phyloP scores from a whole-genome alignment of 1,284 basidiomycete species.

The Grifola frondosa region DNA sequence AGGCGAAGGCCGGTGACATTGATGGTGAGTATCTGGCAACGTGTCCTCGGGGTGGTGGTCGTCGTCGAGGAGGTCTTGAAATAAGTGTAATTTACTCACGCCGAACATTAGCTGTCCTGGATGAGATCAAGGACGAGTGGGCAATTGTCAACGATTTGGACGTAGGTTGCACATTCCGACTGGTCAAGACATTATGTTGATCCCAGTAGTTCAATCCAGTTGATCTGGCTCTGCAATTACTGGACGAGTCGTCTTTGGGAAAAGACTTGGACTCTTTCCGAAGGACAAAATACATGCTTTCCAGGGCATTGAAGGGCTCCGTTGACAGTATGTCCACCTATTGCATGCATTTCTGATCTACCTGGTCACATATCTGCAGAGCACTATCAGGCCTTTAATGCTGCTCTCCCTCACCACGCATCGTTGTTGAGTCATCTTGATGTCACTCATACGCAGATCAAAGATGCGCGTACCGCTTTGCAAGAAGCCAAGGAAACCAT shows the following conservation, averaged over 20 bases:
- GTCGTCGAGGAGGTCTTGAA: no score
- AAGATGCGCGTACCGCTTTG: slow-evolving; percentile 69
- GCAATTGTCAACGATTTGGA: slow-evolving; percentile 84
- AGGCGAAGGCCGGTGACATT: slow-evolving; percentile 66
- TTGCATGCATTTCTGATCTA: neutral
- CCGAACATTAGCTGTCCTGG: slow-evolving; percentile 65
- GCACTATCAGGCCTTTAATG: slow-evolving; percentile 90
- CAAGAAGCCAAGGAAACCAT: slow-evolving; percentile 78
- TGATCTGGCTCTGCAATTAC: slow-evolving; percentile 82
- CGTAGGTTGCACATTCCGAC: slow-evolving; percentile 44
- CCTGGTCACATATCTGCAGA: slow-evolving; percentile 39
- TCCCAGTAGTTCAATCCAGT: slow-evolving; percentile 82
- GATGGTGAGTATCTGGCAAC: slow-evolving; percentile 56
- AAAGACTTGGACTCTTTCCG: slow-evolving; percentile 77
- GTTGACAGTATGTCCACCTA: slow-evolving; percentile 67
- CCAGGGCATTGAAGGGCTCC: slow-evolving; percentile 77
- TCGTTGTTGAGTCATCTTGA: slow-evolving; percentile 70
- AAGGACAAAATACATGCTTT: slow-evolving; percentile 71
- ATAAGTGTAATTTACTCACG: no score
- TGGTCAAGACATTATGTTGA: slow-evolving; percentile 14
- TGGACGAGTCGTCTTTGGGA: slow-evolving; percentile 71
- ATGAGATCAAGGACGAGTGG: slow-evolving; percentile 88
- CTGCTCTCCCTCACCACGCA: slow-evolving; percentile 85
- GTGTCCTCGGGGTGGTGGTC: no score
- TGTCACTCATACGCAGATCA: slow-evolving; percentile 72